Evolutionary conservation across 345 rosid genomes (phyloP).

Genomic region (Eucalyptus cladocalyx): DNA sequence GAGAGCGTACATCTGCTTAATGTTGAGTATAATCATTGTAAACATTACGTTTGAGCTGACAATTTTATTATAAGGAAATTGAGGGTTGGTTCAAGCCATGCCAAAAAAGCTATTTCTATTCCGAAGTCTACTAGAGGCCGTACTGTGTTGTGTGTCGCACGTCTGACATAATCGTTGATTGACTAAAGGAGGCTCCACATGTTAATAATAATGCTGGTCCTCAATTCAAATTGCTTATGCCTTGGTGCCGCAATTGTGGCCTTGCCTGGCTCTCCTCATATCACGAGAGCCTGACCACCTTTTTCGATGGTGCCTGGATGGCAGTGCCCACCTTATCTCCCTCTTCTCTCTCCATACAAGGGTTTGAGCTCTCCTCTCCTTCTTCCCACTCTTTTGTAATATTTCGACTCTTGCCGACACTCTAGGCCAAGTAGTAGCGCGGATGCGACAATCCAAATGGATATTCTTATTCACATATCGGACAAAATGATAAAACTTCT

Average conservation of each 20-base stretch:
- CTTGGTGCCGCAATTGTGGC: not conserved
- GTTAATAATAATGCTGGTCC: not conserved
- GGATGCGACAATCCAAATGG: rapidly evolving
- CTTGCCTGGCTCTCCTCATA: not conserved
- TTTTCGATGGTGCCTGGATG: not conserved
- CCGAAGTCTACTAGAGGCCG: not conserved
- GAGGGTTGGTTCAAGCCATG: not conserved
- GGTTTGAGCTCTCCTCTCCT: not conserved
- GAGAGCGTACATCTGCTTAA: not conserved
- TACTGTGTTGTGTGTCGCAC: not conserved
- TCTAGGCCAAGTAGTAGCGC: rapidly evolving
- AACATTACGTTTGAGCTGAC: not conserved
- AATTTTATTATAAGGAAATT: not conserved
- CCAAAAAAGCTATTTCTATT: not conserved
- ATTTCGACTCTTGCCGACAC: not conserved
- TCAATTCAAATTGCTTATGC: not conserved
- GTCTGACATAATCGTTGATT: rapidly evolving
- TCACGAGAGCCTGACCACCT: not conserved
- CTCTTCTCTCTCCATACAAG: not conserved
- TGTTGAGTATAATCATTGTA: not conserved
- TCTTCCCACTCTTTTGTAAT: no score
- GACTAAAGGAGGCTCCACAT: not conserved
- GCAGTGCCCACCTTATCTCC: not conserved
- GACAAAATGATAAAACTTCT: not conserved
- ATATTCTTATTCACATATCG: not conserved